Base-by-base conservation (phyloP, 2,329 filamentous ascomycete genomes). In the Macroventuria anomochaeta region DNA sequence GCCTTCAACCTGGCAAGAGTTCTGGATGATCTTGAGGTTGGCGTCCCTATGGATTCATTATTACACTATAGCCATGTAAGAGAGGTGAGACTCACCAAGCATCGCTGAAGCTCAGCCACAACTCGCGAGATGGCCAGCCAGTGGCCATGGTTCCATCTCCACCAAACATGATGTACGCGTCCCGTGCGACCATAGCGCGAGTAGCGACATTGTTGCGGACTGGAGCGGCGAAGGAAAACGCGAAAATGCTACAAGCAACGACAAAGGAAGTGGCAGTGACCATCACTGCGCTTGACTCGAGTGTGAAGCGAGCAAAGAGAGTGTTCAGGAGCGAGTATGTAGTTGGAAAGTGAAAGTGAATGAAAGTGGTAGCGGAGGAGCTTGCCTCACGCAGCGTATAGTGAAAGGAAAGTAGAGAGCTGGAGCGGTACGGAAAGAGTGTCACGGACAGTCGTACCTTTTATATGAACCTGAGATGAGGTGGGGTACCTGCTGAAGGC, bases 31-130 rank as follows among this genome's bases (percentile, higher is more conserved):
- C 15, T 62, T 46, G 37, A 64, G 61, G 56, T 77, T 79, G 43
- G 65, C 63, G 1, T 54, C 37, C 64, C 71, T 76, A 46, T 28
- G n/a, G 38, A 15, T 6, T 5, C 5, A 42, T 61, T 10, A 61
- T 53, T 7, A 6, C 36, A 3, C 11, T 43, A 33, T 13, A 57
- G 49, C 28, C 1, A 26, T 10, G n/a, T 7, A 18, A 17, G 13
- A 7, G 11, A 34, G 8, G 6, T 11, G 2, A 3, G 10, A 49
- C 55, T 8, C 55, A 75, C 72, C 65, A 70, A 29, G 74, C 67
- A 7, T 59, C 49, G 33, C 75, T 70, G 54, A 76, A 77, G 21
- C 58, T 55, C 31, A 72, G 53, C 76, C 76, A 78, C 15, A 64
- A 36, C 21, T 53, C 55, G 51, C 67, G 55, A 6, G 61, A 41